phyloP scores from a whole-genome alignment of 148 eudicot genomes.

The Pharnaceum exiguum region DNA sequence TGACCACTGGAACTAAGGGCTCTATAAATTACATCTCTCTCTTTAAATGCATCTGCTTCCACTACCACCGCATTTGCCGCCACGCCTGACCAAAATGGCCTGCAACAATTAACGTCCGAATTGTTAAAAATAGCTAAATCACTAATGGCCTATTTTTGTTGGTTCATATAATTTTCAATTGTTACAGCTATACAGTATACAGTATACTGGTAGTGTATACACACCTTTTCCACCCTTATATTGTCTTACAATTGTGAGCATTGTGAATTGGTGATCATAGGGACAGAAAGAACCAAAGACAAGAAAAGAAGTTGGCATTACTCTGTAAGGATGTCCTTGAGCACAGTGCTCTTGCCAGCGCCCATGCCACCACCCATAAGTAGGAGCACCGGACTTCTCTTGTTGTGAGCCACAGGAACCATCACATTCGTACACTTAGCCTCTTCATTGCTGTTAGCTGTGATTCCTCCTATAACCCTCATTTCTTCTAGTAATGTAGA shows the following conservation, averaged over 20 bases:
- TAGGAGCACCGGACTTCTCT: slow-evolving; percentile 82
- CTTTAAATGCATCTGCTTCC: slow-evolving; percentile 95
- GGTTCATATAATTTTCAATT: no score
- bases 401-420: slow-evolving; percentile 66
- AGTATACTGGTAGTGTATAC: no score
- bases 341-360: slow-evolving; percentile 95
- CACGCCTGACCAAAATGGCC: slow-evolving; percentile 84
- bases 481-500: slow-evolving; percentile 77
- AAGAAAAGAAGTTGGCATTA: slow-evolving; percentile 8
- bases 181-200: no score
- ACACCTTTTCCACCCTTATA: no score
- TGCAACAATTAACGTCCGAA: slow-evolving; percentile 24
- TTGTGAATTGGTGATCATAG: no score
- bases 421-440: slow-evolving; percentile 63
- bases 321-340: slow-evolving; percentile 81
- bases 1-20: slow-evolving; percentile 78
- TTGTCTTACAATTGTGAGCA: no score
- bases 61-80: slow-evolving; percentile 71
- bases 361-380: slow-evolving; percentile 99
- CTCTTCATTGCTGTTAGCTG: slow-evolving; percentile 16
- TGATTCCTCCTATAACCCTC: slow-evolving; percentile 54
- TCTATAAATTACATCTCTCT: slow-evolving; percentile 72
- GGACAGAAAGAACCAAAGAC: no score
- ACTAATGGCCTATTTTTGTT: not conserved
- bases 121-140: not conserved